These are phyloP conservation scores for Tarenaya hassleriana DNA, from an alignment of 345 rosid genomes.

Conservation along the genomic window DNA sequence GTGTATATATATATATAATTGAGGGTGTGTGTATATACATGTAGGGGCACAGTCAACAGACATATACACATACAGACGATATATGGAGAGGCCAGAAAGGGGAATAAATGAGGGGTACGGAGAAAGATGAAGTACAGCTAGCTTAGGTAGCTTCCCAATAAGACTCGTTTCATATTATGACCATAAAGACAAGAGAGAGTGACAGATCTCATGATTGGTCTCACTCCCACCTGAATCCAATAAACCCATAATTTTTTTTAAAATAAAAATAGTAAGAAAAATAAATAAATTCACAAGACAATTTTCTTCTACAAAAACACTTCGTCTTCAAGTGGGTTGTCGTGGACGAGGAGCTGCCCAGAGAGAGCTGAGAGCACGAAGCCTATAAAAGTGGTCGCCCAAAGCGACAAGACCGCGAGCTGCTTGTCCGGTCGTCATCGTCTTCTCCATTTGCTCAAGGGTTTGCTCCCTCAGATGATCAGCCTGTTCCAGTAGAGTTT, in stretches of 20 bases:
- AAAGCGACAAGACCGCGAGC: constrained; percentile 72
- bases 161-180: no score
- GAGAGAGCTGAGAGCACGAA: constrained; percentile 87
- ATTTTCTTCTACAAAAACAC: no score
- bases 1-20: no score
- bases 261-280: no score
- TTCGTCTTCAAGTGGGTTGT: constrained; percentile 36
- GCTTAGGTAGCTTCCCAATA: constrained; percentile 26
- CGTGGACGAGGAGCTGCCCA: constrained; percentile 83
- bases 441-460: constrained; percentile 57
- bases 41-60: no score
- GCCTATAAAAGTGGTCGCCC: constrained; percentile 73
- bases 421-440: constrained; percentile 72
- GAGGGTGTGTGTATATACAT: no score
- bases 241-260: no score
- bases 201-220: no score
- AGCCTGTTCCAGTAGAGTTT: constrained; percentile 46
- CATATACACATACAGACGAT: no score
- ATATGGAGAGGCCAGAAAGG: constrained; percentile 4
- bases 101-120: constrained; percentile 23
- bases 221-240: no score
- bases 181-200: no score
- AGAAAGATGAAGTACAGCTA: constrained; percentile 34
- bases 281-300: no score
- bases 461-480: constrained; percentile 83